A percentile compares a stretch with the other conserved stretches of the same genome.
Evolutionary conservation across 2,329 filamentous ascomycete species (phyloP).

Genomic region (Trichoderma sp.): DNA sequence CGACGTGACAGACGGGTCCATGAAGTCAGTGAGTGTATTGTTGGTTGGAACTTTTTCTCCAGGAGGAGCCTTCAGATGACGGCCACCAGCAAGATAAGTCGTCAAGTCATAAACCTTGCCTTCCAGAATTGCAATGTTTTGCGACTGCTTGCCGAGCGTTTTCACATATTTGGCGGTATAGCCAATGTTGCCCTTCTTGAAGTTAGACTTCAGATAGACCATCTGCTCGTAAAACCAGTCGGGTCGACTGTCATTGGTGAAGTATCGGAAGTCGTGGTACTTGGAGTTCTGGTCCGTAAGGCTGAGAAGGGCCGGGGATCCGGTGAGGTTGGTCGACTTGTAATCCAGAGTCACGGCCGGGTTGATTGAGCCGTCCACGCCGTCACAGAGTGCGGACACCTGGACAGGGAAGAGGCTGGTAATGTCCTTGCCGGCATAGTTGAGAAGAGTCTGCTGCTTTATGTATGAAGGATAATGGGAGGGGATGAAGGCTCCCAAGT

Average conservation of each 20-base stretch:
- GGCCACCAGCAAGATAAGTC: conserved; percentile 74
- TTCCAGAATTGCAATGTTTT: conserved; percentile 75
- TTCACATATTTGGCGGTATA: conserved; percentile 76
- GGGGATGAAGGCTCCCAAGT: conserved; percentile 70
- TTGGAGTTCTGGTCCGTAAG: conserved; percentile 67
- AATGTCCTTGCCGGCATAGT: conserved; percentile 86
- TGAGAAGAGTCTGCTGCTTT: conserved; percentile 60
- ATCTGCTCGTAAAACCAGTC: conserved; percentile 95
- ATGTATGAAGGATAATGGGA: conserved; percentile 67
- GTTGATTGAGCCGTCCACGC: conserved; percentile 62
- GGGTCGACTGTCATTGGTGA: conserved; percentile 73
- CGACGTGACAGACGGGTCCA: conserved; percentile 69
- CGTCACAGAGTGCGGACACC: conserved; percentile 86
- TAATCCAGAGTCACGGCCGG: conserved; percentile 82
- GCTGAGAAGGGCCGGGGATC: conserved; percentile 62
- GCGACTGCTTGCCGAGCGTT: conserved; percentile 60
- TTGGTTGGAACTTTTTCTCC: conserved; percentile 49
- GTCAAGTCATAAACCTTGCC: conserved; percentile 85
- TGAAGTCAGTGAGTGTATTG: conserved; percentile 67
- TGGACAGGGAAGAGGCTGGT: conserved; percentile 89
- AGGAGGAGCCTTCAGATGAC: conserved; percentile 55
- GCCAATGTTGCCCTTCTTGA: conserved; percentile 82
- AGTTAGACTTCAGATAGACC: conserved; percentile 70
- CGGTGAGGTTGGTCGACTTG: conserved; percentile 70
- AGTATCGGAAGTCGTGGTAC: conserved; percentile 92